Evolutionary conservation across 129 eudicot genomes (phyloP).

Genomic region (Gnaphalium uliginosum): DNA sequence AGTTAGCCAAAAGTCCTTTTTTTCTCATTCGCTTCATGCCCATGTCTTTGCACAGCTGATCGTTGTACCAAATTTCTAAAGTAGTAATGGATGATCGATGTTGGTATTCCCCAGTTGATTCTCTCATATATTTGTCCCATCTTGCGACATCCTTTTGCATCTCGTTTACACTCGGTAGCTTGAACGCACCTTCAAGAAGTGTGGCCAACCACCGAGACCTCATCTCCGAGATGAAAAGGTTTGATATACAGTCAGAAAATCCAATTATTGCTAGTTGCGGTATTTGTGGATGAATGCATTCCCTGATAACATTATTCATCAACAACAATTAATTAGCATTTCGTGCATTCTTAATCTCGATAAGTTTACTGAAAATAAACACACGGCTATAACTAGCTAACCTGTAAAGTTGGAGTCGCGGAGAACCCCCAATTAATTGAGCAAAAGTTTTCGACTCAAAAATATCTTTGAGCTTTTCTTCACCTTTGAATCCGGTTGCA

Average conservation of each 20-base stretch:
- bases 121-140: conserved; percentile 66
- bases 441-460: conserved; percentile 43
- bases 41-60: conserved; percentile 65
- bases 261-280: conserved; percentile 43
- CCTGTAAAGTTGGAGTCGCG: conserved; percentile 33
- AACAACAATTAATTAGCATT: neutral
- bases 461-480: conserved; percentile 49
- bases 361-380: neutral
- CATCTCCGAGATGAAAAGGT: conserved; percentile 59
- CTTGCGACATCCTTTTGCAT: conserved; percentile 60
- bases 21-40: conserved; percentile 56
- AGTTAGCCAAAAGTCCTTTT: conserved; percentile 46
- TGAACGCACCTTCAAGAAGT: conserved; percentile 54
- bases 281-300: conserved; percentile 12
- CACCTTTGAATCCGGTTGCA: conserved; percentile 69
- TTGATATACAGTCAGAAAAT: conserved; percentile 57
- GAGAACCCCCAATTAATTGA: conserved; percentile 42
- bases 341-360: neutral
- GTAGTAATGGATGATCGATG: conserved; percentile 50
- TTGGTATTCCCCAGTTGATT: conserved; percentile 36
- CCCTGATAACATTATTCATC: conserved; percentile 10
- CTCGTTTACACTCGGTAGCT: conserved; percentile 59
- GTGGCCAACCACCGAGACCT: conserved; percentile 58
- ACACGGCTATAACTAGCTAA: neutral
- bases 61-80: conserved; percentile 64